Evolutionary conservation across 2,329 filamentous ascomycete species (phyloP).

Genomic region (Calonectria pauciramosa): DNA sequence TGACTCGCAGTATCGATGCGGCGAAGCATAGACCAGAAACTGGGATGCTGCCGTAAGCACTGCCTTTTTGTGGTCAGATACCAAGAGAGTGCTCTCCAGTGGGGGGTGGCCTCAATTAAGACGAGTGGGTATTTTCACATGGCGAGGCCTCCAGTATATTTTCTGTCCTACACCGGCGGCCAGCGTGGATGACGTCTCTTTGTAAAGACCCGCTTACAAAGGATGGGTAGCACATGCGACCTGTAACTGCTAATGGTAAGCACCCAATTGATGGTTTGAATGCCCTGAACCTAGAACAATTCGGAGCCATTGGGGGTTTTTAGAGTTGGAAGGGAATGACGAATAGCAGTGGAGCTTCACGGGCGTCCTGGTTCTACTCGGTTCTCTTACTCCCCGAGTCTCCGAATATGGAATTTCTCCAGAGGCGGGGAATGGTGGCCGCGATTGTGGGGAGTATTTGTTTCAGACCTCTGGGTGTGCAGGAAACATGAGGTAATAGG

Average conservation of each 20-base stretch:
- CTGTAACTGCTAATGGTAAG: background rate
- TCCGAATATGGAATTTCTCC: background rate
- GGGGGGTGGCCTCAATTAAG: background rate
- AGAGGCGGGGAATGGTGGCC: constrained; percentile 10
- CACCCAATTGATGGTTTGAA: constrained; percentile 9
- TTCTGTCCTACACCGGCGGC: background rate
- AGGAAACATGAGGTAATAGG: background rate
- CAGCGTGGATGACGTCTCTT: background rate
- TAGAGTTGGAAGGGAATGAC: background rate
- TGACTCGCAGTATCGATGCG: background rate
- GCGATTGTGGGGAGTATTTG: constrained; percentile 7
- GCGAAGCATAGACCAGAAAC: background rate
- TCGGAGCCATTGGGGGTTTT: background rate
- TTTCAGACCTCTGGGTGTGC: background rate
- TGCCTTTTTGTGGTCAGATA: background rate
- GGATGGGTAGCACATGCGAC: background rate
- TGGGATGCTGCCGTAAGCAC: background rate
- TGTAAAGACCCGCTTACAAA: background rate
- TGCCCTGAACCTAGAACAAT: background rate
- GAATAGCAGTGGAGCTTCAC: background rate
- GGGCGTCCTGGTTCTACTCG: background rate
- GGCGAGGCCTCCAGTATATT: background rate
- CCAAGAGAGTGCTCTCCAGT: background rate
- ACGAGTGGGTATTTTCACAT: background rate
- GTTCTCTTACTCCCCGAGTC: background rate